Percentiles rank a stretch among this genome's conserved stretches.
Conservation (phyloP, 2,329 filamentous ascomycete genomes). For the Capronia americana region DNA sequence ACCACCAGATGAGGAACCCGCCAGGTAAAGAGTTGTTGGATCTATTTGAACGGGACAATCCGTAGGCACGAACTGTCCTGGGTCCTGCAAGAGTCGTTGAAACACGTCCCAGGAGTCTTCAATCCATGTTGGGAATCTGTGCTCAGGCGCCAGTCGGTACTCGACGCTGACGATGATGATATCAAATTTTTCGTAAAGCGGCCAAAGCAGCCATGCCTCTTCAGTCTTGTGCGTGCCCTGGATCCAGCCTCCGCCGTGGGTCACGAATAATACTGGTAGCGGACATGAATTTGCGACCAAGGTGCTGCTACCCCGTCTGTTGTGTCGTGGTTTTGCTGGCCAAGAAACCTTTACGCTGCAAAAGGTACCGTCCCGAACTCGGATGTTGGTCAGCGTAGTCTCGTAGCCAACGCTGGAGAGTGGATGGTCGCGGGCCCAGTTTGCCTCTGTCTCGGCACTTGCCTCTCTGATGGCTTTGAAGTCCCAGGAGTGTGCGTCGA, state of each 20-base stretch:
- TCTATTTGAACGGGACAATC: conserved; percentile 34
- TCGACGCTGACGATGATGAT: conserved; percentile 40
- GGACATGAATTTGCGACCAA: not conserved
- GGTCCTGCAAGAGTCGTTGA: conserved; percentile 35
- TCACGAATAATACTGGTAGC: conserved; percentile 25
- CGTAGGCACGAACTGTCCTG: not conserved
- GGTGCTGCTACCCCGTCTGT: not conserved
- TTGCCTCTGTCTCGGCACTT: conserved; percentile 8
- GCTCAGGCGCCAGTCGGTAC: conserved; percentile 43
- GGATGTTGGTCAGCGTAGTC: conserved; percentile 14
- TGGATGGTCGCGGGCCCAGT: conserved; percentile 10
- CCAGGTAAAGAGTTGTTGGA: conserved; percentile 48
- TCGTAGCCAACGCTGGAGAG: conserved; percentile 24
- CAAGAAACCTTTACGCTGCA: conserved; percentile 25
- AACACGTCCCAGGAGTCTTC: conserved; percentile 39
- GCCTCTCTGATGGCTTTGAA: conserved; percentile 7
- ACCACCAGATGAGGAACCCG: conserved; percentile 54
- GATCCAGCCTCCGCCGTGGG: conserved; percentile 29
- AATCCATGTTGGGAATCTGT: conserved; percentile 38
- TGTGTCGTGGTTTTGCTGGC: conserved; percentile 9
- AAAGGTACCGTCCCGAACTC: conserved; percentile 20
- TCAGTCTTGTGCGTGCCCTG: conserved; percentile 27
- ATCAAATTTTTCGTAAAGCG: conserved; percentile 23
- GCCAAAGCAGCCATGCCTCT: conserved; percentile 27
- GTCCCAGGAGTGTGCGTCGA: conserved; percentile 6